Evolutionary conservation across 306 rosid genomes (phyloP).

Genomic region (Rosa multiflora): DNA sequence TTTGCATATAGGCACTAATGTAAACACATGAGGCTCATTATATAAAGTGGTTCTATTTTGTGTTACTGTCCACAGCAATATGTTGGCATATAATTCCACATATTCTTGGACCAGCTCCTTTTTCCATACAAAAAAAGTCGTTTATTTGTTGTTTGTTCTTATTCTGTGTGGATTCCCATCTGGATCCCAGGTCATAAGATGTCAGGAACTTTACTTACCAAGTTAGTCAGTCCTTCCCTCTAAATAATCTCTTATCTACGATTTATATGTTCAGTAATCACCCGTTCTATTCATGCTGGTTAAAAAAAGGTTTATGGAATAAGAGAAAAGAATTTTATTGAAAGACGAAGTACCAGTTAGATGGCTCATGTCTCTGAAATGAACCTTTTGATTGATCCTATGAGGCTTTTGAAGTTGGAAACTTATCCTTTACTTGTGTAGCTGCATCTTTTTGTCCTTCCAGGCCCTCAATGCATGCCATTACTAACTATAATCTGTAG

Average conservation of each 20-base stretch:
- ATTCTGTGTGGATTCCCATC: not conserved
- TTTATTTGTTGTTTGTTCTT: not conserved
- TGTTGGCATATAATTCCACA: not conserved
- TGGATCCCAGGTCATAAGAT: not conserved
- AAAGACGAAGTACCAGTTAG: not conserved
- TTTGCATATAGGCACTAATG: not conserved
- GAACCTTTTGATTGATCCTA: not conserved
- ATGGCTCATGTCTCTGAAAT: not conserved
- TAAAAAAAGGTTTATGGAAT: not conserved
- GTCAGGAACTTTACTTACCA: not conserved
- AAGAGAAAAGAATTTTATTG: not conserved
- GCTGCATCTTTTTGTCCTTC: not conserved
- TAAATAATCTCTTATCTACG: not conserved
- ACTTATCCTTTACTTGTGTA: not conserved
- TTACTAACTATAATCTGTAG: not conserved
- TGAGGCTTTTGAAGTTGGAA: not conserved
- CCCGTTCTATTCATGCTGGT: not conserved
- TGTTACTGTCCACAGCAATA: not conserved
- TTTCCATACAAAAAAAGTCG: not conserved
- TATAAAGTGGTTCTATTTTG: not conserved
- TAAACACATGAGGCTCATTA: not conserved
- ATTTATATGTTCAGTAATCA: not conserved
- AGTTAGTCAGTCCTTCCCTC: not conserved
- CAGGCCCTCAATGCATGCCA: not conserved
- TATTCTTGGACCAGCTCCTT: not conserved